Percentiles rank a stretch among this genome's conserved stretches.
These are phyloP conservation scores for Thalia dealbata DNA, from an alignment of 176 grass and related monocot species.

Conservation along the genomic window DNA sequence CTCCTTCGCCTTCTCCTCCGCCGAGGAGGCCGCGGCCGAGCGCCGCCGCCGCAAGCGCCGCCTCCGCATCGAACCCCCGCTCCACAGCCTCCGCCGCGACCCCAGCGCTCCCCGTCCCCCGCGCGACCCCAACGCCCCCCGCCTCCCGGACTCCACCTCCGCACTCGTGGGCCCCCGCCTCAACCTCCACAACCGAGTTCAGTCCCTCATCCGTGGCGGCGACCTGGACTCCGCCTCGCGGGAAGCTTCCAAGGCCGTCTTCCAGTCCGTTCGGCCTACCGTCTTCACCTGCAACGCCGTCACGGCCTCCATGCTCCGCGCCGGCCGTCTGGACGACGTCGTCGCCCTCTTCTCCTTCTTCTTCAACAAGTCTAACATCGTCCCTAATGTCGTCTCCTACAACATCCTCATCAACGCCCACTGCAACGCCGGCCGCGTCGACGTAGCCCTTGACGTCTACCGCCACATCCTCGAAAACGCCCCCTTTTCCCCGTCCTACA, in stretches of 20 bases:
- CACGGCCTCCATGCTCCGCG: conserved; percentile 4
- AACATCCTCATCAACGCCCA: conserved; percentile 7
- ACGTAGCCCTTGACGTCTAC: conserved; percentile 5
- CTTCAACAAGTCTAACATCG: conserved; percentile 1
- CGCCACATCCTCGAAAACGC: conserved; percentile 1
- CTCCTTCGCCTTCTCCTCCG: background rate
- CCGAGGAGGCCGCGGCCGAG: background rate
- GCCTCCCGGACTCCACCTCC: conserved; percentile 3
- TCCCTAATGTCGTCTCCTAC: conserved; percentile 5
- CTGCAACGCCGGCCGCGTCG: background rate
- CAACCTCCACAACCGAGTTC: conserved; percentile 5
- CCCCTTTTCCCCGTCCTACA: conserved; percentile 1
- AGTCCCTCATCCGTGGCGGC: background rate
- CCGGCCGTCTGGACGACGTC: background rate
- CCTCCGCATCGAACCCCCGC: conserved; percentile 2
- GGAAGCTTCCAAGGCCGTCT: background rate
- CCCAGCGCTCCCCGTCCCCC: background rate
- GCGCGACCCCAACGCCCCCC: background rate
- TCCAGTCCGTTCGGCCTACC: background rate
- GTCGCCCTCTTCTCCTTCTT: conserved; percentile 9
- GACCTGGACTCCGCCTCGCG: background rate
- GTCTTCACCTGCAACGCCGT: conserved; percentile 10
- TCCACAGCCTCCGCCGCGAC: background rate
- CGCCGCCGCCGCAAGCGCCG: conserved; percentile 5
- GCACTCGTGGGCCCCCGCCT: conserved; percentile 7